A percentile compares a stretch with the other conserved stretches of the same genome.
phyloP scores from a whole-genome alignment of 2,329 filamentous ascomycete species.

The Rutstroemia sp. region DNA sequence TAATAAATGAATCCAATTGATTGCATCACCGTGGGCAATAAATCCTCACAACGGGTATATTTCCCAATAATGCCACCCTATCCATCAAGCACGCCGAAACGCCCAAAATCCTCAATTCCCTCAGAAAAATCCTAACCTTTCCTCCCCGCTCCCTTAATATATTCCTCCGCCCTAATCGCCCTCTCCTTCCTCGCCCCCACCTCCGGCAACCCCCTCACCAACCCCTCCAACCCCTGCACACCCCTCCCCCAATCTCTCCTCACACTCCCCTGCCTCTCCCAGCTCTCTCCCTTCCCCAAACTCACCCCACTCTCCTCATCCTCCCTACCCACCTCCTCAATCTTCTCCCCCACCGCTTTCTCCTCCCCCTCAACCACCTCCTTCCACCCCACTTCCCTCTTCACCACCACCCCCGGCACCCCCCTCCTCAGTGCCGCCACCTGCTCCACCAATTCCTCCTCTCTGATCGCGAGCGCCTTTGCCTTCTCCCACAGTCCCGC shows the following conservation, averaged over 20 bases:
- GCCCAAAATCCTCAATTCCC: neutral
- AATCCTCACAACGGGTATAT: neutral
- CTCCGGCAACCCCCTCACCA: slow-evolving; percentile 55
- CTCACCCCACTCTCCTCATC: slow-evolving; percentile 4
- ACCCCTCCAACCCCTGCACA: slow-evolving; percentile 41
- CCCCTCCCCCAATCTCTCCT: slow-evolving; percentile 41
- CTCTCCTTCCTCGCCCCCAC: slow-evolving; percentile 59
- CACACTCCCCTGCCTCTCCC: slow-evolving; percentile 41
- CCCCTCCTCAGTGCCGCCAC: slow-evolving; percentile 40
- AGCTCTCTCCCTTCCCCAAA: slow-evolving; percentile 19
- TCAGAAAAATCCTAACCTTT: neutral
- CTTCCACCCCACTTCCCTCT: slow-evolving; percentile 16
- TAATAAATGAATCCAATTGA: too few species aligned
- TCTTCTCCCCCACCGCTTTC: slow-evolving; percentile 10
- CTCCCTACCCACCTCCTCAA: slow-evolving; percentile 5
- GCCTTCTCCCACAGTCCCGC: slow-evolving; percentile 49
- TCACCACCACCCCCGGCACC: slow-evolving; percentile 15
- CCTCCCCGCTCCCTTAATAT: slow-evolving; percentile 20
- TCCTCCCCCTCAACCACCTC: slow-evolving; percentile 19
- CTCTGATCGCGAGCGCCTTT: slow-evolving; percentile 52
- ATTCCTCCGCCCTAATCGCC: slow-evolving; percentile 45
- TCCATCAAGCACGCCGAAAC: neutral
- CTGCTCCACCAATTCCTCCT: slow-evolving; percentile 57
- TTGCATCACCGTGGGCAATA: neutral
- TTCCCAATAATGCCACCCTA: slow-evolving; percentile 2